phyloP scores from a whole-genome alignment of 805 yeast genomes.

The Kuraishia hungarica region DNA sequence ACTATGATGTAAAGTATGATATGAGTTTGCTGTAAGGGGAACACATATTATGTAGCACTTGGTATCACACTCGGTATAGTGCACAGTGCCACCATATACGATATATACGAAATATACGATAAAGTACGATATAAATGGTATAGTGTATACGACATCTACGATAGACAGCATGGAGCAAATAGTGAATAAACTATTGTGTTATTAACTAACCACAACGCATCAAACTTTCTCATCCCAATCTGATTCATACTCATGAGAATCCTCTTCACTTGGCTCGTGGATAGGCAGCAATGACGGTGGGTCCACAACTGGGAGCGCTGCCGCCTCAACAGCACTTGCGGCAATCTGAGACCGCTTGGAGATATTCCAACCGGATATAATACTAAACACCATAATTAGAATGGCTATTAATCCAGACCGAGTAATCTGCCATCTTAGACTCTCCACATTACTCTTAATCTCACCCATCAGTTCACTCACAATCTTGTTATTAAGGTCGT shows the following conservation, averaged over 20 bases:
- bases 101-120: too few relatives aligned
- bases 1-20: slow-evolving; percentile 6
- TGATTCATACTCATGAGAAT: slow-evolving; percentile 44
- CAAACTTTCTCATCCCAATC: slow-evolving; percentile 35
- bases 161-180: too few relatives aligned
- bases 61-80: too few relatives aligned
- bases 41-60: too few relatives aligned
- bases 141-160: too few relatives aligned
- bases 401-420: slow-evolving; percentile 80
- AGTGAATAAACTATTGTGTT: too few relatives aligned
- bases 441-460: slow-evolving; percentile 79
- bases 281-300: slow-evolving; percentile 26
- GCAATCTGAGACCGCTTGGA: slow-evolving; percentile 22
- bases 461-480: slow-evolving; percentile 75
- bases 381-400: slow-evolving; percentile 50
- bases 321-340: slow-evolving; percentile 19
- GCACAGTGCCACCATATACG: too few relatives aligned
- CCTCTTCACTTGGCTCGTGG: slow-evolving; percentile 44
- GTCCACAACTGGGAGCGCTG: slow-evolving; percentile 1
- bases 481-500: slow-evolving; percentile 78
- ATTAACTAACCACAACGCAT: not conserved
- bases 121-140: too few relatives aligned
- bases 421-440: slow-evolving; percentile 87
- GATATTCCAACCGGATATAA: slow-evolving; percentile 44
- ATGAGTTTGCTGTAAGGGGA: too few relatives aligned